These are phyloP conservation scores for Asclepias syriaca DNA, from an alignment of 257 asterid genomes.

Conservation along the genomic window DNA sequence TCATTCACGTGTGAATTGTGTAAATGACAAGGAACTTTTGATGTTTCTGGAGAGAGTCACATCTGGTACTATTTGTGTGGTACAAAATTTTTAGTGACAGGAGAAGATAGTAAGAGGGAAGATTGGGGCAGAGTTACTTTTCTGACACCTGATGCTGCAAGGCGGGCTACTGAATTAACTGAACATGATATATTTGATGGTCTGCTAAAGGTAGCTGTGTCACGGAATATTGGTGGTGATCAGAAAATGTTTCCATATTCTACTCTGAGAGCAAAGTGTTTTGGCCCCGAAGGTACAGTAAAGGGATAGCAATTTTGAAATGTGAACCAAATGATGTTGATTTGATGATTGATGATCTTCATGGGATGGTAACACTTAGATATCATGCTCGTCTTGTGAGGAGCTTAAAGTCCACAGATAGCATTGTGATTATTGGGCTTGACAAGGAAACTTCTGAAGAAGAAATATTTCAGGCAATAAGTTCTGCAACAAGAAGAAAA, in stretches of 20 bases:
- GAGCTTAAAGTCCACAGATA: constrained; percentile 27
- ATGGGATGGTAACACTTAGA: constrained; percentile 39
- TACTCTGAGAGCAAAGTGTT: constrained; percentile 58
- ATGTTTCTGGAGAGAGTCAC: constrained; percentile 55
- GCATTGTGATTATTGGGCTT: constrained; percentile 46
- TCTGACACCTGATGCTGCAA: constrained; percentile 75
- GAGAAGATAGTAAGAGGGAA: constrained; percentile 40
- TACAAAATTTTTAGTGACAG: constrained; percentile 34
- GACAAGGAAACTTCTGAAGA: constrained; percentile 56
- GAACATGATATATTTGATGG: constrained; percentile 47
- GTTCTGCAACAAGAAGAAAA: constrained; percentile 38
- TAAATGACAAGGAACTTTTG: constrained; percentile 65
- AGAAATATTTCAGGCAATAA: constrained; percentile 43
- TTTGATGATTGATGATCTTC: constrained; percentile 45
- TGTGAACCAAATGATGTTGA: constrained; percentile 57
- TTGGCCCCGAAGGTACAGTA: constrained; percentile 93
- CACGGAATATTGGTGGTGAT: constrained; percentile 44
- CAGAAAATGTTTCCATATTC: constrained; percentile 42
- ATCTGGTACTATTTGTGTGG: constrained; percentile 49
- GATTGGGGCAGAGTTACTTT: constrained; percentile 91
- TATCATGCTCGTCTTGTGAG: constrained; percentile 32
- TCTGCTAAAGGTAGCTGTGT: constrained; percentile 49
- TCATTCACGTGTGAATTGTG: constrained; percentile 36
- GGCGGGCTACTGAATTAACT: constrained; percentile 42
- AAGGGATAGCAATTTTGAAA: constrained; percentile 63